phyloP scores from a whole-genome alignment of 345 rosid genomes.

The Melaleuca quinquenervia region DNA sequence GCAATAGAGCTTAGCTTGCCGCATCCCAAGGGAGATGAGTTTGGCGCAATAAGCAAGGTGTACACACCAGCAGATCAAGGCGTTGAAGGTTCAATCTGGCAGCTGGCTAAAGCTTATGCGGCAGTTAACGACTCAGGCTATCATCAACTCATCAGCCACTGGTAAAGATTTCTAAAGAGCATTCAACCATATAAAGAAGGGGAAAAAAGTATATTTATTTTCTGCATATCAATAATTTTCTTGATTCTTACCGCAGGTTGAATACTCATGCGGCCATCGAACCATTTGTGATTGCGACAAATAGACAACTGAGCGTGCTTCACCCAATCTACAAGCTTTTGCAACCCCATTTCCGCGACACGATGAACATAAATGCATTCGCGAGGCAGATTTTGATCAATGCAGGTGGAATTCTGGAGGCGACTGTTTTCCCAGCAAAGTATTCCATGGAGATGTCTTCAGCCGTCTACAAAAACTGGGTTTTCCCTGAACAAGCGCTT shows the following conservation, averaged over 20 bases:
- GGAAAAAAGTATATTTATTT: neutral
- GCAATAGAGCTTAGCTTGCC: conserved; percentile 17
- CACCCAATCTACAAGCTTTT: conserved; percentile 34
- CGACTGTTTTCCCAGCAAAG: conserved; percentile 22
- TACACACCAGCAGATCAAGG: conserved; percentile 10
- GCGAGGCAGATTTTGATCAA: conserved; percentile 26
- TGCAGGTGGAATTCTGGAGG: conserved; percentile 29
- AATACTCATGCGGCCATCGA: conserved; percentile 34
- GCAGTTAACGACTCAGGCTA: conserved; percentile 17
- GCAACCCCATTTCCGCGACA: conserved; percentile 36
- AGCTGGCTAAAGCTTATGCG: conserved; percentile 24
- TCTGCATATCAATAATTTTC: neutral
- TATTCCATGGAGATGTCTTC: conserved; percentile 34
- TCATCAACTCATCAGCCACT: conserved; percentile 27
- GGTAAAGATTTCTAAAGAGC: neutral
- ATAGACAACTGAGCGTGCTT: conserved; percentile 33
- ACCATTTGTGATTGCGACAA: conserved; percentile 37
- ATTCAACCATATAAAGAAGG: neutral
- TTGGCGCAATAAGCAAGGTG: conserved; percentile 7
- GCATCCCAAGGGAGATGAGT: conserved; percentile 3
- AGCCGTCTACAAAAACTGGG: conserved; percentile 24
- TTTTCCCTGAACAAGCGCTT: conserved; percentile 27
- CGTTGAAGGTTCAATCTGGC: conserved; percentile 6
- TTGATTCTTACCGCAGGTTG: conserved; percentile 9
- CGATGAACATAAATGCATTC: conserved; percentile 29